A percentile compares a stretch with the other conserved stretches of the same genome.
phyloP scores from a whole-genome alignment of 352 stramenopile genomes.

The Aphanomyces astaci region DNA sequence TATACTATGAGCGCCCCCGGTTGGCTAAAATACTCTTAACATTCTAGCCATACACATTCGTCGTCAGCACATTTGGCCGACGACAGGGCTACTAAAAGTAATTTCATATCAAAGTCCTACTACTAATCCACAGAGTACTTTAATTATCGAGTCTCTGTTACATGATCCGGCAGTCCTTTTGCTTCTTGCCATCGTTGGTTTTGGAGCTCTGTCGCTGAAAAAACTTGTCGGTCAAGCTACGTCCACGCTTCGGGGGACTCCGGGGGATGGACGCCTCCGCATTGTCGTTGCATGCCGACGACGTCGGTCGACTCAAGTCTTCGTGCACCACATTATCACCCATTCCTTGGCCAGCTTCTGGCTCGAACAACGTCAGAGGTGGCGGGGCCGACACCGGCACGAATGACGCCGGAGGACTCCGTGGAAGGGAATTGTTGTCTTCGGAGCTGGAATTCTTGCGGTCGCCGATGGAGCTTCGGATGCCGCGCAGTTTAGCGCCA shows the following conservation, averaged over 20 bases:
- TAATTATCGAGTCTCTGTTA: too few relatives aligned
- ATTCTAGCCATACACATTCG: too few relatives aligned
- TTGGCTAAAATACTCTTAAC: too few relatives aligned
- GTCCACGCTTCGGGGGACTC: slow-evolving; percentile 9
- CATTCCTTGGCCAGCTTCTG: neutral
- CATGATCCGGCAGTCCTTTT: slow-evolving; percentile 20
- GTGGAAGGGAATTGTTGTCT: neutral
- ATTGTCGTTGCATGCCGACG: too few relatives aligned
- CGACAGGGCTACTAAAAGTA: too few relatives aligned
- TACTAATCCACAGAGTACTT: too few relatives aligned
- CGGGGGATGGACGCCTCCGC: neutral
- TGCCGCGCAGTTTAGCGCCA: slow-evolving; percentile 2
- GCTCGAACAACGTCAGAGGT: neutral
- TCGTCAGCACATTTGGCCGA: too few relatives aligned
- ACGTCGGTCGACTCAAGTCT: neutral
- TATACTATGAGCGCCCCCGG: too few relatives aligned
- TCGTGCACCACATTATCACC: neutral
- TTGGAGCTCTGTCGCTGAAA: slow-evolving; percentile 22
- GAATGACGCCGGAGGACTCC: too few relatives aligned
- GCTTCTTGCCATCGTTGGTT: slow-evolving; percentile 11
- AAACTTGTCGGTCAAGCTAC: slow-evolving; percentile 15
- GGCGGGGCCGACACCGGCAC: neutral
- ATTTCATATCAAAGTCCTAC: too few relatives aligned
- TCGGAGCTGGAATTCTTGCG: neutral
- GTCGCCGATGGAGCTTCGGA: neutral